A percentile compares a stretch with the other conserved stretches of the same genome.
These are phyloP conservation scores for Sclerotinia sclerotiorum DNA, from an alignment of 2,329 filamentous ascomycete species.

Conservation along the genomic window DNA sequence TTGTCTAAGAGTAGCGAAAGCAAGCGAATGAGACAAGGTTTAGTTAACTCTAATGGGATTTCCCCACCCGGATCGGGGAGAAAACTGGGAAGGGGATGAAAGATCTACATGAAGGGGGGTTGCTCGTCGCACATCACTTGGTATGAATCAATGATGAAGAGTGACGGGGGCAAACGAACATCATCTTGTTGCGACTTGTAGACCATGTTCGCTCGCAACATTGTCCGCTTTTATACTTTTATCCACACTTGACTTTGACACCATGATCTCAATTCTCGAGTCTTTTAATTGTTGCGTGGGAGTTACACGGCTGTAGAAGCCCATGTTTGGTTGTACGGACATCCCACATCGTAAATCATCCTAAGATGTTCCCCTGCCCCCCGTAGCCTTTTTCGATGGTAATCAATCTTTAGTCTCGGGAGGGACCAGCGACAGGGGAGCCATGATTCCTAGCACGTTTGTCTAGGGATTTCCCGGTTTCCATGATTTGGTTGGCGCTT, in stretches of 20 bases:
- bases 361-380: neutral
- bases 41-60: constrained; percentile 10
- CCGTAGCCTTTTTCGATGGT: neutral
- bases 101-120: constrained; percentile 8
- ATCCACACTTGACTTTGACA: constrained; percentile 2
- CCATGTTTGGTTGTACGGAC: neutral
- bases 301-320: neutral
- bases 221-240: neutral
- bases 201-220: neutral
- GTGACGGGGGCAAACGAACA: constrained; percentile 1
- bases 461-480: constrained; percentile 2
- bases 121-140: constrained; percentile 9
- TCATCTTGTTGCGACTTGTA: neutral
- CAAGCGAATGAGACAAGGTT: constrained; percentile 20
- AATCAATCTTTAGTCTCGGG: constrained; percentile 22
- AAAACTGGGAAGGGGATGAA: constrained; percentile 1
- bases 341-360: constrained; percentile 14
- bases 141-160: neutral
- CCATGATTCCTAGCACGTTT: constrained; percentile 11
- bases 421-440: neutral
- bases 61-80: constrained; percentile 11
- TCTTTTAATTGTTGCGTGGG: neutral
- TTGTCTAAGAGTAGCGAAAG: constrained; percentile 23
- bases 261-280: neutral
- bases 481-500: constrained; percentile 8